Evolutionary conservation across 2,329 filamentous ascomycete genomes (phyloP), one percentile per base, ranked within the genome.

Genomic region (Phialophora chinensis): DNA sequence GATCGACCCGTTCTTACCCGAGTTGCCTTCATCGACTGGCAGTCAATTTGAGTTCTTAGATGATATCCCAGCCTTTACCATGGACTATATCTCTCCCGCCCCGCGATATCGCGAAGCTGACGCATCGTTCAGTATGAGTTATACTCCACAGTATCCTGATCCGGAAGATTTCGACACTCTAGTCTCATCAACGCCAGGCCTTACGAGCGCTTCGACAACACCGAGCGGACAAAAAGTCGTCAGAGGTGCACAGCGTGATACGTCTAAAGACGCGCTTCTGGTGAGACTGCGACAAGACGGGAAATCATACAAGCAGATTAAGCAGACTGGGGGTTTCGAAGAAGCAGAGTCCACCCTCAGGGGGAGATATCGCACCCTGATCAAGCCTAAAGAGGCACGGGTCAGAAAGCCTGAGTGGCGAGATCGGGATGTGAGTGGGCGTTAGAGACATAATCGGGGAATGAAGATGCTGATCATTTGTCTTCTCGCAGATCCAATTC

Each of bases 301-400:
- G 0, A 73, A 81, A 27, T 82, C 81, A 1, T 83, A 83, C 74
- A 81, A 79, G 62, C 77, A 82, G 10, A 83, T 83, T 70, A 83
- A 82, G 66, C 73, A 74, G 25, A 71, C 76, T 1, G 79, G 79
- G 0, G 73, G 74, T 0, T 82, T 83, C 66, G 76, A 75, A 27
- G 81, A 82, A 66, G 80, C 81, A 0, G 81, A 83, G 62, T 83
- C 81, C 3, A 83, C 81, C 1, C 74, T 83, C 2, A 78, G 81
- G 29, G 81, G 81, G 1, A 76, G 81, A 23, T 83, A 79, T 63
- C 78, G 81, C 31, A 82, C 78, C 1, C 71, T 83, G 23, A 83
- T 80, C 0, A 83, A 83, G 63, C 66, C 74, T 0, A 82, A 81
- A 60, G 79, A 81, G 38, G 75, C 81, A 31, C 74, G 81, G 4